A percentile compares a stretch with the other conserved stretches of the same genome.
phyloP scores from a whole-genome alignment of 208 protist species.

The Blastocrithidia nonstop region DNA sequence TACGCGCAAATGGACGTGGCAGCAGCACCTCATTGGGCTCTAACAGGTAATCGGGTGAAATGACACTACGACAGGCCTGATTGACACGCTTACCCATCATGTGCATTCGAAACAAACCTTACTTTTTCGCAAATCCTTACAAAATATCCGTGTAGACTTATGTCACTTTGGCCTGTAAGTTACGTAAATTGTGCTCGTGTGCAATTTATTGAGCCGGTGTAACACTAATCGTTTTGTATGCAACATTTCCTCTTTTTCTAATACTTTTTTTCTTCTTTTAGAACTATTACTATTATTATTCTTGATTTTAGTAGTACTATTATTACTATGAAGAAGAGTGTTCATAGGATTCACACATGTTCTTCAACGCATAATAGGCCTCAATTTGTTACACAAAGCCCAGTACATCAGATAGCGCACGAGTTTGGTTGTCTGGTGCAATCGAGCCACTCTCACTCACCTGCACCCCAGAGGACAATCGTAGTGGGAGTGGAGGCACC shows the following conservation, averaged over 20 bases:
- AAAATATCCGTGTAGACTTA: constrained; percentile 62
- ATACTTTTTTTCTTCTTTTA: neutral
- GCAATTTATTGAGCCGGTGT: constrained; percentile 33
- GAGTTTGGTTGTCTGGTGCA: constrained; percentile 46
- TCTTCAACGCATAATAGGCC: constrained; percentile 48
- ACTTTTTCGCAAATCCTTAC: constrained; percentile 97
- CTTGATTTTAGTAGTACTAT: no score
- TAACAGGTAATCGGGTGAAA: constrained; percentile 97
- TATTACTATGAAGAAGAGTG: no score
- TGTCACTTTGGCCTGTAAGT: constrained; percentile 70
- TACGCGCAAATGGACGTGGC: constrained; percentile 87
- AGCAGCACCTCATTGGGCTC: constrained; percentile 93
- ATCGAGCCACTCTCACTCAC: constrained; percentile 47
- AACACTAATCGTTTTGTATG: no score
- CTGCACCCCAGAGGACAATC: constrained; percentile 65
- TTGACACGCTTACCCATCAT: constrained; percentile 99
- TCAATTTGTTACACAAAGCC: constrained; percentile 75
- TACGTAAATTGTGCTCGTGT: constrained; percentile 75
- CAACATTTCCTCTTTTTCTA: neutral
- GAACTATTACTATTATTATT: neutral
- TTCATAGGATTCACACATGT: constrained; percentile 37
- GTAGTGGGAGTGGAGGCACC: constrained; percentile 66
- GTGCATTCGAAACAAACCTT: constrained; percentile 99
- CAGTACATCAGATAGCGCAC: constrained; percentile 50
- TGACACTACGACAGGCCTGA: constrained; percentile 97